phyloP scores from a whole-genome alignment of 371 early-diverging fungal genomes.

The Mucor ambiguus region DNA sequence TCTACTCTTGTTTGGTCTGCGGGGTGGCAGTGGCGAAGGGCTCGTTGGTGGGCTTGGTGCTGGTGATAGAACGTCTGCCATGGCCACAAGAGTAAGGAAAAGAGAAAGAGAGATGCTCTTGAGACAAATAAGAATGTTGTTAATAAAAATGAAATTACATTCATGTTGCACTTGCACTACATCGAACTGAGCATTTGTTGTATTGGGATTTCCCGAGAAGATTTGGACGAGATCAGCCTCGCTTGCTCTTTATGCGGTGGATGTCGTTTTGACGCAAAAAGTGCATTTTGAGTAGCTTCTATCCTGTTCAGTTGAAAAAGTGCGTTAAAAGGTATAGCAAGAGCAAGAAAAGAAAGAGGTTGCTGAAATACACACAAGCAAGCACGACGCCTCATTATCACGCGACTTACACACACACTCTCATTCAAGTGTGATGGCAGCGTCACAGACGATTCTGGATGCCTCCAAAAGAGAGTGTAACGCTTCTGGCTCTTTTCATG shows the following conservation, averaged over 20 bases:
- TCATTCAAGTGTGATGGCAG: not conserved
- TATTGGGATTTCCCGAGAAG: not conserved
- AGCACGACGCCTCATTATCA: not conserved
- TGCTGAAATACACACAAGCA: not conserved
- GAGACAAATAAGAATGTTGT: not conserved
- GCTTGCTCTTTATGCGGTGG: no score
- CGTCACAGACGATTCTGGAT: not conserved
- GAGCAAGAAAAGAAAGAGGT: not conserved
- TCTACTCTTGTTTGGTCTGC: conserved; percentile 37
- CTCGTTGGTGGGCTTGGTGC: not conserved
- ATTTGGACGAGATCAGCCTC: not conserved
- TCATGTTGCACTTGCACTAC: conserved; percentile 21
- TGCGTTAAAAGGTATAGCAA: not conserved
- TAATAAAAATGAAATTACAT: conserved; percentile 6
- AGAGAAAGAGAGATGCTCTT: not conserved
- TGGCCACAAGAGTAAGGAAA: not conserved
- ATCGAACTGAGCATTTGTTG: not conserved
- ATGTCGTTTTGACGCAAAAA: not conserved
- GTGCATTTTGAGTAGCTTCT: not conserved
- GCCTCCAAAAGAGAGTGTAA: not conserved
- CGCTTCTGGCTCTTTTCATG: not conserved
- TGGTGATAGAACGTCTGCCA: conserved; percentile 1
- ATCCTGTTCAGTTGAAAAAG: no score
- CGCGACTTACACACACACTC: not conserved
- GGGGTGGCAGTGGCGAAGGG: conserved; percentile 9